Conservation (phyloP, 2,329 filamentous ascomycete species). For the Madurella mycetomatis region DNA sequence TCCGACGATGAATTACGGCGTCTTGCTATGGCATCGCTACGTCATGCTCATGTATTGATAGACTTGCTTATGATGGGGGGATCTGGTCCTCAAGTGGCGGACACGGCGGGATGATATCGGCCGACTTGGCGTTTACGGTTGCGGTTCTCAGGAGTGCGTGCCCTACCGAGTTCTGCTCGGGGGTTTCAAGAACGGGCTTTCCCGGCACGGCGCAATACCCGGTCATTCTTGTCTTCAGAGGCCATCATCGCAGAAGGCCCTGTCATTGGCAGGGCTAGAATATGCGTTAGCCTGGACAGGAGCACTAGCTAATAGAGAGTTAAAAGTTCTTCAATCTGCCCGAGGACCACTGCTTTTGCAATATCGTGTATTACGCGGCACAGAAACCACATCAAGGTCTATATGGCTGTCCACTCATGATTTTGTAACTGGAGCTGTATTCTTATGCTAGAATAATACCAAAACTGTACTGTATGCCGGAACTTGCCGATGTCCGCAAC, state of each 20-base stretch:
- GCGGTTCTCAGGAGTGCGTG: slow-evolving; percentile 17
- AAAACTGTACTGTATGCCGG: no score
- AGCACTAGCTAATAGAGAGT: slow-evolving; percentile 27
- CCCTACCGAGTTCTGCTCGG: slow-evolving; percentile 11
- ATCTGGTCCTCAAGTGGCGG: slow-evolving; percentile 22
- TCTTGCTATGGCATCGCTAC: slow-evolving; percentile 26
- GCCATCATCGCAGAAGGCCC: slow-evolving; percentile 13
- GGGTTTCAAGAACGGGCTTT: slow-evolving; percentile 12
- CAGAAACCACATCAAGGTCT: no score
- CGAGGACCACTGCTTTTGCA: neutral
- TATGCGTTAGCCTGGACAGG: slow-evolving; percentile 20
- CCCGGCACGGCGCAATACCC: slow-evolving; percentile 15
- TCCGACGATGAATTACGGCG: slow-evolving; percentile 23
- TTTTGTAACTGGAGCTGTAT: no score
- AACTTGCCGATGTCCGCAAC: no score
- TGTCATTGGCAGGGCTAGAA: slow-evolving; percentile 4
- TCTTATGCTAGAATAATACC: no score
- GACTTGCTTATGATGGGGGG: slow-evolving; percentile 25
- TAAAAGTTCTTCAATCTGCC: slow-evolving; percentile 18
- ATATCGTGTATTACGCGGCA: no score
- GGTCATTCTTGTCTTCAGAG: slow-evolving; percentile 15
- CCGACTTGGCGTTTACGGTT: slow-evolving; percentile 28
- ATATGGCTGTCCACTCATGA: no score
- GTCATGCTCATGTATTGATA: slow-evolving; percentile 32
- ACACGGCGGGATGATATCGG: slow-evolving; percentile 21